phyloP scores from a whole-genome alignment of 2,329 filamentous ascomycete genomes.

The Alternaria atra region DNA sequence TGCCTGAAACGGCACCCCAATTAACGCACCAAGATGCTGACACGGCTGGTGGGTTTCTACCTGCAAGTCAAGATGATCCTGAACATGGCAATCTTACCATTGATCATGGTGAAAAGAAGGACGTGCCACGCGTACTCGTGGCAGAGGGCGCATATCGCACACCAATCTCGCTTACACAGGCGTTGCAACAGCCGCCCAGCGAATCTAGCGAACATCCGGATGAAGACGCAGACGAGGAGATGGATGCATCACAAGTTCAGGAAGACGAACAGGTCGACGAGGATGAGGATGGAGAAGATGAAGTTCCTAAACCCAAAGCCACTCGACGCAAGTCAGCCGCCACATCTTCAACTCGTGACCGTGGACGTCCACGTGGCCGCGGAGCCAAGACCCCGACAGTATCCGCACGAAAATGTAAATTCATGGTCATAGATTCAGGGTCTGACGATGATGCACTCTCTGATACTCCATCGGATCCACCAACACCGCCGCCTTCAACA shows the following conservation, averaged over 20 bases:
- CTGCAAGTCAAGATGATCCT: conserved; percentile 49
- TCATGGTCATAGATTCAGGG: conserved; percentile 9
- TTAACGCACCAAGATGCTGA: conserved; percentile 30
- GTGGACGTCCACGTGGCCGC: conserved; percentile 5
- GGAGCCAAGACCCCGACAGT: conserved; percentile 16
- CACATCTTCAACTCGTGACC: neutral
- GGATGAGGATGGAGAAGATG: conserved; percentile 42
- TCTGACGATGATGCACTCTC: conserved; percentile 24
- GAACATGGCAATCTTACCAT: conserved; percentile 43
- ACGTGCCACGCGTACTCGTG: neutral
- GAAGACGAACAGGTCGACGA: conserved; percentile 58
- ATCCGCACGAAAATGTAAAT: conserved; percentile 18
- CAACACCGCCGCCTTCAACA: conserved; percentile 16
- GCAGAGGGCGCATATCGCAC: conserved; percentile 32
- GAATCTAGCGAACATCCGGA: conserved; percentile 7
- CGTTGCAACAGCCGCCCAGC: conserved; percentile 30
- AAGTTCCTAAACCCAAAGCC: conserved; percentile 4
- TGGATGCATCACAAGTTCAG: conserved; percentile 14
- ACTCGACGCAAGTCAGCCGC: conserved; percentile 20
- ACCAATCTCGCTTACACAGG: conserved; percentile 50
- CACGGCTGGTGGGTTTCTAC: conserved; percentile 48
- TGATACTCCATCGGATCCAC: conserved; percentile 15
- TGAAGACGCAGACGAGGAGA: conserved; percentile 1
- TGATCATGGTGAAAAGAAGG: conserved; percentile 39
- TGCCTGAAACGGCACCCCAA: conserved; percentile 21